A percentile compares a stretch with the other conserved stretches of the same genome.
phyloP scores from a whole-genome alignment of 2,329 filamentous ascomycete species.

The Trichoderma guizhouense region DNA sequence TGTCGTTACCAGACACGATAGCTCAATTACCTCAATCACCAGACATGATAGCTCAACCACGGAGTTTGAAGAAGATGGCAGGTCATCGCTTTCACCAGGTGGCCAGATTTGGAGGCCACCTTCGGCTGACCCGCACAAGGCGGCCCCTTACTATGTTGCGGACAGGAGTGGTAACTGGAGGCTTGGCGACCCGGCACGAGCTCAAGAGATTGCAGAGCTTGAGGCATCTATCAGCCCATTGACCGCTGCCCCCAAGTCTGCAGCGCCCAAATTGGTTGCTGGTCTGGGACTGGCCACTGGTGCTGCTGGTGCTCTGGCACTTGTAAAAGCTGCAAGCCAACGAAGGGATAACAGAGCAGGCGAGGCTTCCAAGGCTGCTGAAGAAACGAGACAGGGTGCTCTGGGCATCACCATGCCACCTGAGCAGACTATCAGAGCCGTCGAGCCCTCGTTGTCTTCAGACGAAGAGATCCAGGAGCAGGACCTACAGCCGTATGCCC shows the following conservation, averaged over 20 bases:
- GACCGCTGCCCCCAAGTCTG: conserved; percentile 14
- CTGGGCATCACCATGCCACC: neutral
- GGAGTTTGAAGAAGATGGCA: conserved; percentile 52
- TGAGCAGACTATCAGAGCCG: conserved; percentile 13
- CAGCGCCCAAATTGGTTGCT: conserved; percentile 10
- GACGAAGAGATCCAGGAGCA: conserved; percentile 14
- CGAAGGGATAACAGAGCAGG: neutral
- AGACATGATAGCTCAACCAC: conserved; percentile 45
- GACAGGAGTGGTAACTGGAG: conserved; percentile 55
- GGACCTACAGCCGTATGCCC: conserved; percentile 2
- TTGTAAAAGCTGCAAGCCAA: neutral
- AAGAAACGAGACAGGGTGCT: neutral
- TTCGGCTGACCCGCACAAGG: conserved; percentile 43
- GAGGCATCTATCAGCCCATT: conserved; percentile 20
- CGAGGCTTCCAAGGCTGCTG: neutral
- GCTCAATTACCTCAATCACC: conserved; percentile 36
- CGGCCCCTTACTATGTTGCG: conserved; percentile 47
- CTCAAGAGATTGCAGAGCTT: conserved; percentile 28
- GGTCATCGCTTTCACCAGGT: conserved; percentile 33
- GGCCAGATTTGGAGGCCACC: conserved; percentile 52
- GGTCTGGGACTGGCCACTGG: conserved; percentile 2
- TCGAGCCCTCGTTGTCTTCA: conserved; percentile 15
- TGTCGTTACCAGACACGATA: conserved; percentile 31
- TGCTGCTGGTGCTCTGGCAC: conserved; percentile 1
- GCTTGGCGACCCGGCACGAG: conserved; percentile 38